phyloP scores from a whole-genome alignment of 1,139 yeast genomes.

The Eremothecium gossypii region DNA sequence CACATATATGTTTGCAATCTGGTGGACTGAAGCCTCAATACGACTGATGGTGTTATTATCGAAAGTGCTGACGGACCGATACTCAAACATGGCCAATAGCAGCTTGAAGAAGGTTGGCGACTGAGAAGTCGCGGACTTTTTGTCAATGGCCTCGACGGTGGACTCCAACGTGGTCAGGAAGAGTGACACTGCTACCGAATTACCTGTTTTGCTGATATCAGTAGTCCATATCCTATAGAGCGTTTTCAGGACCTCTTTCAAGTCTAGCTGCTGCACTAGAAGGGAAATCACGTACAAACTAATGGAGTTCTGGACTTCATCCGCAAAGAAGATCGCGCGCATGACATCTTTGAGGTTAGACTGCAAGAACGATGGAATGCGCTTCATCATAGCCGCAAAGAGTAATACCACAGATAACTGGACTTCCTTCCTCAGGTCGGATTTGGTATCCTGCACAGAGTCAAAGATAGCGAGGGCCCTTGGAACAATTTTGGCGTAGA shows the following conservation, averaged over 20 bases:
- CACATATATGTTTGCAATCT: slow-evolving; percentile 66
- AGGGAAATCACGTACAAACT: slow-evolving; percentile 59
- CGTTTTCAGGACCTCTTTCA: slow-evolving; percentile 51
- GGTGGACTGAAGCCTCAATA: slow-evolving; percentile 67
- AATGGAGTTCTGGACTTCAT: slow-evolving; percentile 47
- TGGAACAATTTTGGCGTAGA: slow-evolving; percentile 75
- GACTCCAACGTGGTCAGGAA: slow-evolving; percentile 58
- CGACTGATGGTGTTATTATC: slow-evolving; percentile 71
- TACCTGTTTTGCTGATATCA: slow-evolving; percentile 37
- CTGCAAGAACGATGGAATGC: slow-evolving; percentile 78
- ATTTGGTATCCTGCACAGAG: slow-evolving; percentile 28
- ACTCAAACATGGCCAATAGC: slow-evolving; percentile 63
- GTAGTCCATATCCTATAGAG: slow-evolving; percentile 54
- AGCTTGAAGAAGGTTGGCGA: slow-evolving; percentile 65
- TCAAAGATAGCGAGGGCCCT: slow-evolving; percentile 58
- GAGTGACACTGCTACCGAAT: slow-evolving; percentile 51
- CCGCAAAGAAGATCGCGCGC: slow-evolving; percentile 47
- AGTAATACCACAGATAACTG: slow-evolving; percentile 65
- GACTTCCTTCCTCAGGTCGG: slow-evolving; percentile 30
- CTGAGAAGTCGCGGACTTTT: slow-evolving; percentile 63
- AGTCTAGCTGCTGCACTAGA: slow-evolving; percentile 61
- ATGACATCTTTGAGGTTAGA: slow-evolving; percentile 59
- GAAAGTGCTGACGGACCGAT: slow-evolving; percentile 46
- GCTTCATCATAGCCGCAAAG: slow-evolving; percentile 65
- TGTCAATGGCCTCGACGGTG: slow-evolving; percentile 58